Evolutionary conservation across 202 grass and related monocot genomes (phyloP).

Genomic region (Musa balbisiana): DNA sequence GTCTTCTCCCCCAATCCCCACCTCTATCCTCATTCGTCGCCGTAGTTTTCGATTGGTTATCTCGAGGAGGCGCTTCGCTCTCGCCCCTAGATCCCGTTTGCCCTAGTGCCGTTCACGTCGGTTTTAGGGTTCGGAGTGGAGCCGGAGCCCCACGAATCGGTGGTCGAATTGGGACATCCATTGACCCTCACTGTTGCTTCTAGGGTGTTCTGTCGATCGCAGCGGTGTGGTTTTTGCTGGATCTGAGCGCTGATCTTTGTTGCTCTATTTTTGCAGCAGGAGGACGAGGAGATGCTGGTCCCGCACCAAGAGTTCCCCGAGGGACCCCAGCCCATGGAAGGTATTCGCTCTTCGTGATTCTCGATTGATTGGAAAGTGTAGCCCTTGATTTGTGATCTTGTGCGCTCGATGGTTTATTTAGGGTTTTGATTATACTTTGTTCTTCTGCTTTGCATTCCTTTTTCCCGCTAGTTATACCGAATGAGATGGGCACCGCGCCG

Average conservation of each 20-base stretch:
- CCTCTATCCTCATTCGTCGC: not conserved
- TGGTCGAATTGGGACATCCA: not conserved
- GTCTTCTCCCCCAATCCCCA: not conserved
- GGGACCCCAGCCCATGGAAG: constrained; percentile 62
- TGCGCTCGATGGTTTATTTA: not conserved
- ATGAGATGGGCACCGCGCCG: constrained; percentile 25
- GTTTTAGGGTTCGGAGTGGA: constrained; percentile 12
- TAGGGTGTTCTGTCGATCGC: not conserved
- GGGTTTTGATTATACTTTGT: constrained; percentile 12
- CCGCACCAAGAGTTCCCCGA: constrained; percentile 38
- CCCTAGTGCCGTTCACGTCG: not conserved
- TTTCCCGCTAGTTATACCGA: constrained; percentile 14
- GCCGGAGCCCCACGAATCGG: not conserved
- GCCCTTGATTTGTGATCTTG: no score
- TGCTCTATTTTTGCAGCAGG: constrained; percentile 20
- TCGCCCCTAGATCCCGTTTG: not conserved
- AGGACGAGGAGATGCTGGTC: constrained; percentile 55
- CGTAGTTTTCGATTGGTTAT: not conserved
- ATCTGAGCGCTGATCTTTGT: constrained; percentile 20
- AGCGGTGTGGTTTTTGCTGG: constrained; percentile 3
- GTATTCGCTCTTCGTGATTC: constrained; percentile 20
- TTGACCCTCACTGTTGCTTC: not conserved
- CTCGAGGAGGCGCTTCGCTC: not conserved
- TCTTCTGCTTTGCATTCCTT: constrained; percentile 6
- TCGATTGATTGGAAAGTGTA: not conserved